phyloP scores from a whole-genome alignment of 441 rosid species.

The Pelargonium cotyledonis region DNA sequence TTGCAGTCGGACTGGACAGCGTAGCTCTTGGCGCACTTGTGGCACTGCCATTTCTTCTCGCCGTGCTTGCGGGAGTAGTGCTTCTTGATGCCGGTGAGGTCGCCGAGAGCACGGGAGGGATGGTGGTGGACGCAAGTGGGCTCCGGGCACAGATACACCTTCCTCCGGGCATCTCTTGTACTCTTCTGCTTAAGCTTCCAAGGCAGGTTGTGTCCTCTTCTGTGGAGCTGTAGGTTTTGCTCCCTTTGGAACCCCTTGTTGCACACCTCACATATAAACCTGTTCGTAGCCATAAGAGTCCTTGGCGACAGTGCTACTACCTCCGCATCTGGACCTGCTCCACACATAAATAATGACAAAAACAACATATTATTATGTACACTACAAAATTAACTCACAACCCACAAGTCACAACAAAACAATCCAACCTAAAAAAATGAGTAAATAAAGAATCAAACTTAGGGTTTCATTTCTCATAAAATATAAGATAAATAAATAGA shows the following conservation, averaged over 20 bases:
- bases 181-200: constrained; percentile 89
- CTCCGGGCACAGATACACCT: constrained; percentile 92
- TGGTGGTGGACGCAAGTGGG: constrained; percentile 95
- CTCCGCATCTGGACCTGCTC: constrained; percentile 78
- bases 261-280: constrained; percentile 95
- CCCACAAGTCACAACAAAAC: neutral
- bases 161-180: constrained; percentile 69
- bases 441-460: too few species aligned
- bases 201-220: constrained; percentile 93
- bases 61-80: constrained; percentile 88
- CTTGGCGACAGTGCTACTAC: constrained; percentile 89
- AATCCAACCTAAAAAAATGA: constrained; percentile 12
- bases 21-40: constrained; percentile 75
- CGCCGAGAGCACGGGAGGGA: constrained; percentile 90
- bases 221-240: constrained; percentile 88
- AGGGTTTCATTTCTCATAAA: too few species aligned
- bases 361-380: constrained; percentile 22
- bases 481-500: constrained; percentile 17
- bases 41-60: constrained; percentile 93
- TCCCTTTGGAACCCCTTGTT: constrained; percentile 94
- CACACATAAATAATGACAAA: constrained; percentile 20
- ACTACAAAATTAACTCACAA: neutral
- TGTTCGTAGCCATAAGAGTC: constrained; percentile 90
- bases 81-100: constrained; percentile 87
- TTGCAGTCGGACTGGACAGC: constrained; percentile 98